These are phyloP conservation scores for Penicillium occitanis DNA, from an alignment of 2,329 filamentous ascomycete genomes.

Conservation along the genomic window DNA sequence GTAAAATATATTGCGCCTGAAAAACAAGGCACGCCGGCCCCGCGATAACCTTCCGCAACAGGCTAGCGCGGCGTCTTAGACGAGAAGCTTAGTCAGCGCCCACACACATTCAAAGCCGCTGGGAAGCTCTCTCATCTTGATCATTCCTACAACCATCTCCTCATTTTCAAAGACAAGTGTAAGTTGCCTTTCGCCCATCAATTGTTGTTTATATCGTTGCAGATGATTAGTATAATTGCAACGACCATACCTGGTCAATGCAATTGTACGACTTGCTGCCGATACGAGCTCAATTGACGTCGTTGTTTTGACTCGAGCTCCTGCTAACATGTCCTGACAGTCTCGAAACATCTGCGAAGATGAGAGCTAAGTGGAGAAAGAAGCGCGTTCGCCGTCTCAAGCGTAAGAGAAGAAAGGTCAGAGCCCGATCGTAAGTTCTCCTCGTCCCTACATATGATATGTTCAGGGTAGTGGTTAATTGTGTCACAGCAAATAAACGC, in stretches of 20 bases:
- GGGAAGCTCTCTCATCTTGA: conserved; percentile 31
- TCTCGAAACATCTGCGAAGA: conserved; percentile 49
- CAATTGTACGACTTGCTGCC: neutral
- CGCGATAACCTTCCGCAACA: conserved; percentile 16
- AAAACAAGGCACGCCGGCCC: conserved; percentile 1
- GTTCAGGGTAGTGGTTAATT: neutral
- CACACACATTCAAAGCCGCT: conserved; percentile 41
- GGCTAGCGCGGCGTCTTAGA: conserved; percentile 20
- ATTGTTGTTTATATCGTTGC: neutral
- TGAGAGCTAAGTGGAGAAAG: conserved; percentile 99
- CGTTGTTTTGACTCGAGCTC: neutral
- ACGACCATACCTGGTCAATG: neutral
- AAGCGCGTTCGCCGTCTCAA: conserved; percentile 99
- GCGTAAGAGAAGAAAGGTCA: conserved; percentile 99
- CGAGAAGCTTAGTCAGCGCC: conserved; percentile 41
- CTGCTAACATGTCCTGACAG: conserved; percentile 13
- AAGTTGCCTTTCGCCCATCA: conserved; percentile 28
- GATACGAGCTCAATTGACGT: neutral
- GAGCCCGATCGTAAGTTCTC: conserved; percentile 82
- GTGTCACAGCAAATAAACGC: conserved; percentile 64
- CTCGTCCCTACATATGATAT: neutral
- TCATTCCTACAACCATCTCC: conserved; percentile 46
- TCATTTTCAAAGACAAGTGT: conserved; percentile 48
- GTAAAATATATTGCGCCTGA: conserved; percentile 10
- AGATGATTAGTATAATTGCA: neutral